These are phyloP conservation scores for Guadua angustifolia DNA, from an alignment of 176 grass and related monocot genomes.

Conservation along the genomic window DNA sequence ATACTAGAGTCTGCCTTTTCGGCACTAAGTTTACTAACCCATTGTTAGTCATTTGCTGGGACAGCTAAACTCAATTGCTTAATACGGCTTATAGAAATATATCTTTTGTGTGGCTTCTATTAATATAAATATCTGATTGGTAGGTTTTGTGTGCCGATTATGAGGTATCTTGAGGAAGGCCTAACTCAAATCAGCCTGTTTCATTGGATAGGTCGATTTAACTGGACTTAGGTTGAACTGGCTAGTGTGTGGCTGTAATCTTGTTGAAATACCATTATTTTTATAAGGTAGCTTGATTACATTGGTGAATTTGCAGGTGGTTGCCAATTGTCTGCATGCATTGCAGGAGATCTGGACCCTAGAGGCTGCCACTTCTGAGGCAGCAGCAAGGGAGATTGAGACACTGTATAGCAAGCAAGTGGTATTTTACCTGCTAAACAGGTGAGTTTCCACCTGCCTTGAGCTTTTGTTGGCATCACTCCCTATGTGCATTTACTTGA, in stretches of 20 bases:
- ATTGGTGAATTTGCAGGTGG: conserved; percentile 59
- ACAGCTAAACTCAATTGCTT: conserved; percentile 4
- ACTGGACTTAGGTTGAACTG: conserved; percentile 2
- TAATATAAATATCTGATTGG: not conserved
- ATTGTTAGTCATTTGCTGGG: not conserved
- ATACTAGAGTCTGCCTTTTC: conserved; percentile 12
- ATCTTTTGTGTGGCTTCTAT: not conserved
- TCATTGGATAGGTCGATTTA: conserved; percentile 15
- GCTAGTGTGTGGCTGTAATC: not conserved
- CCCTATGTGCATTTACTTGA: not conserved
- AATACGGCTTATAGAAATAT: not conserved
- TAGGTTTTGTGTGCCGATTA: not conserved
- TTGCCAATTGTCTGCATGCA: conserved; percentile 88
- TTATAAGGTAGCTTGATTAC: conserved; percentile 25
- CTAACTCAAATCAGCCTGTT: conserved; percentile 10
- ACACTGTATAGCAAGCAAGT: conserved; percentile 78
- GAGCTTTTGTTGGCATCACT: conserved; percentile 14
- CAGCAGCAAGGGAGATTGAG: conserved; percentile 87
- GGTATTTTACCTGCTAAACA: conserved; percentile 91
- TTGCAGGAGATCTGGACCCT: conserved; percentile 95
- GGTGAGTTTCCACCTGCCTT: conserved; percentile 47
- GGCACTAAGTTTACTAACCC: not conserved
- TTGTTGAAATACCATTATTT: not conserved
- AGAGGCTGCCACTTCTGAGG: conserved; percentile 82
- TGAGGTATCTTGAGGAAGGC: conserved; percentile 9